Percentiles rank a stretch among this genome's conserved stretches.
Evolutionary conservation across 1,139 yeast genomes (phyloP).

Genomic region (Diutina siamensis): DNA sequence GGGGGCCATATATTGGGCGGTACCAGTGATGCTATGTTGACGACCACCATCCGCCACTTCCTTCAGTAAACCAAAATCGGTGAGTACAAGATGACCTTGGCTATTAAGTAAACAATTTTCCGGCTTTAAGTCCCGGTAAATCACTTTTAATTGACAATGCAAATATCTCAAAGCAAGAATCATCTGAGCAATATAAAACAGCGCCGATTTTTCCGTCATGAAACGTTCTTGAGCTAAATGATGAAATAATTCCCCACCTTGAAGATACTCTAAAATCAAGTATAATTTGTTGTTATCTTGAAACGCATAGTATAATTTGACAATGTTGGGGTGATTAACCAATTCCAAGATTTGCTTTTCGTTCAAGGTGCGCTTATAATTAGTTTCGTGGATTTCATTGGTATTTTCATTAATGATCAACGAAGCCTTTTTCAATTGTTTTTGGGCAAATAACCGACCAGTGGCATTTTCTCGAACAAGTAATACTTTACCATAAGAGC

Average conservation of each 20-base stretch:
- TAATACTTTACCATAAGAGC: constrained; percentile 84
- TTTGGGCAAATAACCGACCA: constrained; percentile 74
- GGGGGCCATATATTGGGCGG: constrained; percentile 96
- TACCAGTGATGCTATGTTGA: constrained; percentile 72
- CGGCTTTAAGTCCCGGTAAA: constrained; percentile 86
- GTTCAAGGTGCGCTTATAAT: constrained; percentile 17
- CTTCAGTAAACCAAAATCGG: constrained; percentile 88
- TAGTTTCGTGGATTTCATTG: constrained; percentile 22
- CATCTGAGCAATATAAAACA: constrained; percentile 81
- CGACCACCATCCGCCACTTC: constrained; percentile 25
- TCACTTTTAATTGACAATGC: constrained; percentile 65
- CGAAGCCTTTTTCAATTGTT: constrained; percentile 69
- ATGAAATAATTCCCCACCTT: constrained; percentile 88
- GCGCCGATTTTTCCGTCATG: constrained; percentile 62
- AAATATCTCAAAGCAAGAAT: constrained; percentile 71
- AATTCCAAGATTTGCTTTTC: constrained; percentile 11
- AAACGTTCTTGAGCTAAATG: constrained; percentile 44
- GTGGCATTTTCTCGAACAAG: constrained; percentile 59
- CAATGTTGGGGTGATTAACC: constrained; percentile 70
- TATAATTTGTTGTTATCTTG: constrained; percentile 79
- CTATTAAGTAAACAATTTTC: constrained; percentile 82
- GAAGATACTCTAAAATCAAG: constrained; percentile 72
- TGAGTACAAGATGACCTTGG: constrained; percentile 69
- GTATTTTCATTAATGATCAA: constrained; percentile 27
- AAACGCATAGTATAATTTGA: constrained; percentile 77